Evolutionary conservation across 495 filamentous ascomycete species (phyloP).

Genomic region (Daldinia loculata): DNA sequence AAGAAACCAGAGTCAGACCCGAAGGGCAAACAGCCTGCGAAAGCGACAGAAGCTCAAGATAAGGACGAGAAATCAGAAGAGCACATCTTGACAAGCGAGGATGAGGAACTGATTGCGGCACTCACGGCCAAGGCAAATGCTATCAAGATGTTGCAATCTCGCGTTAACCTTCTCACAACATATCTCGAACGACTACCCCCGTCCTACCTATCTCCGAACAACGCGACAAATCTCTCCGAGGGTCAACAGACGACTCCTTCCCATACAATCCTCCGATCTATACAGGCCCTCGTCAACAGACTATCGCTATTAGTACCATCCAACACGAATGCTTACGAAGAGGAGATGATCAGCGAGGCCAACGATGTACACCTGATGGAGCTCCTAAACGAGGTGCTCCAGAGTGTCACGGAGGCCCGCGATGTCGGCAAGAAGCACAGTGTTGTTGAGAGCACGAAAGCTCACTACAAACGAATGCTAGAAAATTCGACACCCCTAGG

Average conservation of each 20-base stretch:
- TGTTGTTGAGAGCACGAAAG: slow-evolving; percentile 64
- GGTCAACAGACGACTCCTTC: slow-evolving; percentile 62
- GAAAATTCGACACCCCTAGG: slow-evolving; percentile 7
- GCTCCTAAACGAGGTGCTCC: slow-evolving; percentile 72
- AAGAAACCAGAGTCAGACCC: slow-evolving; percentile 51
- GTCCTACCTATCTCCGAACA: slow-evolving; percentile 61
- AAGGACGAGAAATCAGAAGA: slow-evolving; percentile 53
- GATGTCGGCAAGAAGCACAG: slow-evolving; percentile 77
- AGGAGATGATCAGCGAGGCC: slow-evolving; percentile 70
- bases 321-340: slow-evolving; percentile 60
- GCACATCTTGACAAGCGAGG: slow-evolving; percentile 71
- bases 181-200: slow-evolving; percentile 81
- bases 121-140: slow-evolving; percentile 91
- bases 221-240: slow-evolving; percentile 46
- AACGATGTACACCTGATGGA: slow-evolving; percentile 81
- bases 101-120: slow-evolving; percentile 74
- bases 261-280: slow-evolving; percentile 70
- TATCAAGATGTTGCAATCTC: slow-evolving; percentile 86
- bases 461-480: slow-evolving; percentile 25
- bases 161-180: slow-evolving; percentile 80
- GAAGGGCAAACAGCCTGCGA: slow-evolving; percentile 59
- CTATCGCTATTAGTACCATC: slow-evolving; percentile 67
- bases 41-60: slow-evolving; percentile 39
- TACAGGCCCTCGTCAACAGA: slow-evolving; percentile 70
- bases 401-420: slow-evolving; percentile 70